Evolutionary conservation across 192 early-diverging fungal species (phyloP), one percentile per base, ranked within the genome.

Genomic region (Globomyces pollinis-pini): DNA sequence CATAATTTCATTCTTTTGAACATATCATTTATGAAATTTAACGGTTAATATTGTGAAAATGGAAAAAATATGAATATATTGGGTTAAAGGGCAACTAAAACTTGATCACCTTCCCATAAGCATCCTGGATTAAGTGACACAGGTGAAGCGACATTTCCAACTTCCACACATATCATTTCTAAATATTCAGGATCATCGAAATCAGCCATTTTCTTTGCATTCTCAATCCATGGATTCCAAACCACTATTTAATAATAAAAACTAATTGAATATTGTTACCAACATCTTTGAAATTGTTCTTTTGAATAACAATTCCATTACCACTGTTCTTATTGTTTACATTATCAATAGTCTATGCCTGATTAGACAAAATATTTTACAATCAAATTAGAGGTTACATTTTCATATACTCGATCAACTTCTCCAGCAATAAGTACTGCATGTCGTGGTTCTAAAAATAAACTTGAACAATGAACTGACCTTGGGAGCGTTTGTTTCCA

Each of bases 141-240:
- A 54, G 74, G 74, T 29, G 80, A 71, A 23, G 84, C 57, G 30
- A 66, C 66, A 35, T 52, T 58, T 7, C 67, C 59, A 16, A 66
- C 83, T 73, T 97, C 94, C 9, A 94, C 87, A 59, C 94, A 97
- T 38, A 97, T 73, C 90, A 93, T 93, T 18, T 85, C 60, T 56
- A 81, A 72, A 64, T 87, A 94, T 69, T 93, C 92, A 24, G 84
- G 84, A 68, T 94, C 80, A 16, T 71, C 90, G 74, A 96, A 91
- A 68, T 98, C 95, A 9, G 75, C 79, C 87, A 98, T 88, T n/a
- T 71, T 84, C 35, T 76, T 67, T 9, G 95, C 86, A 73, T 91
- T 94, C 32, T 89, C 89, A 13, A 77, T 76, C 95, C 95, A 98
- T 5, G 92, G 91, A 60, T 98, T 98, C 95, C 95, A 98, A 28